A percentile compares a stretch with the other conserved stretches of the same genome.
Evolutionary conservation across 129 eudicot species (phyloP).

Genomic region (Sambucus nigra): DNA sequence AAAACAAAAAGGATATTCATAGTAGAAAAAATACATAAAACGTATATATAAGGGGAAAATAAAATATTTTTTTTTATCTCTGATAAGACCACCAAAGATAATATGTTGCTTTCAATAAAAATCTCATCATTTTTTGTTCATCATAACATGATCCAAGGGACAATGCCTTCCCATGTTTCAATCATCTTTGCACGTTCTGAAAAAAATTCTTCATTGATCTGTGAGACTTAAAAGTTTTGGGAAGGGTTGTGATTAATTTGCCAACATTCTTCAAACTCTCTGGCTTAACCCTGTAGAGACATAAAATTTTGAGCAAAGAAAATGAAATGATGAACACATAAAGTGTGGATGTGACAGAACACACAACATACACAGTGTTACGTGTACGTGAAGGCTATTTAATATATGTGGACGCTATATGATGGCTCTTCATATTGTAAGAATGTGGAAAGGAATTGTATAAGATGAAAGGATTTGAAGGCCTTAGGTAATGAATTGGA

Average conservation of each 20-base stretch:
- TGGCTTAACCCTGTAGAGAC: conserved; percentile 70
- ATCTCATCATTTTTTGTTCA: conserved; percentile 75
- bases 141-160: conserved; percentile 80
- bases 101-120: conserved; percentile 99
- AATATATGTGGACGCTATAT: too few species aligned
- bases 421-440: too few species aligned
- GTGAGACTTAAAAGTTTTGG: conserved; percentile 84
- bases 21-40: neutral
- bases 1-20: too few species aligned
- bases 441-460: too few species aligned
- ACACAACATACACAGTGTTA: conserved; percentile 71
- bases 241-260: conserved; percentile 75
- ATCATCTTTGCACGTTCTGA: conserved; percentile 89
- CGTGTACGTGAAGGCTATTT: conserved; percentile 92
- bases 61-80: neutral
- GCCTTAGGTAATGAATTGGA: too few species aligned
- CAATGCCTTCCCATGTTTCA: conserved; percentile 95
- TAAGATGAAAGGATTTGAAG: too few species aligned
- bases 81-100: neutral
- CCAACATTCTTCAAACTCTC: conserved; percentile 90
- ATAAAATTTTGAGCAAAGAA: conserved; percentile 1
- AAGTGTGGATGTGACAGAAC: conserved; percentile 3
- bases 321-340: neutral
- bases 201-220: conserved; percentile 81
- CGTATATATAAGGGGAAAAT: neutral